Conservation (phyloP, 2,329 filamentous ascomycete genomes). For the Fusarium sambucinum region DNA sequence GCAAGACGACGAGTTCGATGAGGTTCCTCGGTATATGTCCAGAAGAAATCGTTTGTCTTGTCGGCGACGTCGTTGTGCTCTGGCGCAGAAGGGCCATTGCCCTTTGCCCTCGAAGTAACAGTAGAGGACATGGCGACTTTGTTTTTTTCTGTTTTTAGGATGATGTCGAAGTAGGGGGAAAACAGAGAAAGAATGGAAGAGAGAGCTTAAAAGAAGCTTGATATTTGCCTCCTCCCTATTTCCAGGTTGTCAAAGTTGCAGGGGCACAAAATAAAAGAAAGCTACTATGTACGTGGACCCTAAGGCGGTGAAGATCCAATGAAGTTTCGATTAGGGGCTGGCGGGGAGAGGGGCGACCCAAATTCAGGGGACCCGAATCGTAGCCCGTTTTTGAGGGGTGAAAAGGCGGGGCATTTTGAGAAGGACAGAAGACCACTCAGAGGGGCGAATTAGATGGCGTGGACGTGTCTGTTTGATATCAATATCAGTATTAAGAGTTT, state of each 20-base stretch:
- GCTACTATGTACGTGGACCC: slow-evolving; percentile 43
- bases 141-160: background rate
- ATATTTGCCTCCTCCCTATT: slow-evolving; percentile 35
- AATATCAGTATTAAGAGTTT: background rate
- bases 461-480: too few species aligned
- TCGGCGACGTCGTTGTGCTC: slow-evolving; percentile 39
- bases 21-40: slow-evolving; percentile 99
- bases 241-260: slow-evolving; percentile 13
- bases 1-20: slow-evolving; percentile 90
- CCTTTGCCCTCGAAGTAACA: slow-evolving; percentile 51
- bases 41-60: slow-evolving; percentile 78
- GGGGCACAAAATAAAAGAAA: slow-evolving; percentile 16
- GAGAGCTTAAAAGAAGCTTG: slow-evolving; percentile 29
- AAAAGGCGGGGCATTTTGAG: slow-evolving; percentile 36
- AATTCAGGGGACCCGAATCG: slow-evolving; percentile 35
- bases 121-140: slow-evolving; percentile 50
- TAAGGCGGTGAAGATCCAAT: slow-evolving; percentile 47
- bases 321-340: slow-evolving; percentile 30
- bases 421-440: slow-evolving; percentile 31
- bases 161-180: background rate
- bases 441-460: slow-evolving; percentile 37
- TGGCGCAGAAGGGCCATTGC: slow-evolving; percentile 32
- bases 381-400: slow-evolving; percentile 39
- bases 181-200: background rate
- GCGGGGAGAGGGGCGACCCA: slow-evolving; percentile 1